A percentile compares a stretch with the other conserved stretches of the same genome.
Conservation (phyloP, 306 rosid species). For the Corylus avellana region DNA sequence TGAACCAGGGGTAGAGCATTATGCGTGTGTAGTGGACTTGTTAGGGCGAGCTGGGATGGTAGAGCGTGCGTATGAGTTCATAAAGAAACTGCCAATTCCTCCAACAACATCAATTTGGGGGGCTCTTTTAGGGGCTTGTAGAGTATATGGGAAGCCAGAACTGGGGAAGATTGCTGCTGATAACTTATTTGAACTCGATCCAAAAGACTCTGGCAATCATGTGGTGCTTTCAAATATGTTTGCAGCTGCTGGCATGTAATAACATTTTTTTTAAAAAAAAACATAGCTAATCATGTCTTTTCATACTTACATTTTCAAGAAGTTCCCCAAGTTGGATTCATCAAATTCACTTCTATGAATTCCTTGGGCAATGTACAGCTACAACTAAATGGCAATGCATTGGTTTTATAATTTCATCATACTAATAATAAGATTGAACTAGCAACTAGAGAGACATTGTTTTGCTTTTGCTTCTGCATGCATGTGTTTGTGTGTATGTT, state of each 20-base stretch:
- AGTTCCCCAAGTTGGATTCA: neutral
- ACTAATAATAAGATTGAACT: neutral
- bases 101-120: conserved; percentile 89
- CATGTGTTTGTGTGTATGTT: neutral
- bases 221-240: conserved; percentile 83
- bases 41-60: conserved; percentile 83
- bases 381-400: neutral
- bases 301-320: neutral
- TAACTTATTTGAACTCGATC: conserved; percentile 76
- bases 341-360: neutral
- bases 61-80: conserved; percentile 75
- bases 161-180: conserved; percentile 80
- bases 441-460: neutral
- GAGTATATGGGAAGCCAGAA: conserved; percentile 65
- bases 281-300: neutral
- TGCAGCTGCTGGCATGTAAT: conserved; percentile 82
- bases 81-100: conserved; percentile 61
- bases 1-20: conserved; percentile 83
- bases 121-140: conserved; percentile 80
- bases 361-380: conserved; percentile 1
- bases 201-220: conserved; percentile 85
- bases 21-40: conserved; percentile 77
- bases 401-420: neutral
- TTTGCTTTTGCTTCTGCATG: conserved; percentile 1
- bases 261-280: neutral